Conservation (phyloP, 441 rosid genomes). For the Euphorbia schlechtendalii region DNA sequence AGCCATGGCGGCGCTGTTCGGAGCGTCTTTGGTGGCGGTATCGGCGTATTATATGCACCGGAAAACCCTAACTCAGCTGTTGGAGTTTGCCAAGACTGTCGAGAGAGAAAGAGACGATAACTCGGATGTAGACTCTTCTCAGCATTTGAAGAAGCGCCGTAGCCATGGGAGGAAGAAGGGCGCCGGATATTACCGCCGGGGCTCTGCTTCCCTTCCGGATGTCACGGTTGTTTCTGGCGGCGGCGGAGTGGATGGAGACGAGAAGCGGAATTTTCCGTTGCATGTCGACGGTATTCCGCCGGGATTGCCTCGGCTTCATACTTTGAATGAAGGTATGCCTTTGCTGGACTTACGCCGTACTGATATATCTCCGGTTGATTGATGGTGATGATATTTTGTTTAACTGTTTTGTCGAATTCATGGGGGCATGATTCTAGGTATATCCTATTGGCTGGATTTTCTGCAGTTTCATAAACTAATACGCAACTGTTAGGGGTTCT, state of each 20-base stretch:
- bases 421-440: constrained; percentile 4
- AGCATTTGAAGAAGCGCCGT: constrained; percentile 41
- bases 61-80: constrained; percentile 80
- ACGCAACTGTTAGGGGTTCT: neutral
- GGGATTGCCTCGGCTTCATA: constrained; percentile 78
- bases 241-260: constrained; percentile 45
- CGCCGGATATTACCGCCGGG: constrained; percentile 47
- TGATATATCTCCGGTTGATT: constrained; percentile 17
- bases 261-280: constrained; percentile 49
- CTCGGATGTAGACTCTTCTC: constrained; percentile 47
- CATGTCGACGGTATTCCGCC: constrained; percentile 67
- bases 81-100: constrained; percentile 73
- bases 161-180: constrained; percentile 31
- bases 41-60: constrained; percentile 92
- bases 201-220: constrained; percentile 70
- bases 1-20: constrained; percentile 88
- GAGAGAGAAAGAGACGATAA: constrained; percentile 50
- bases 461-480: neutral
- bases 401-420: constrained; percentile 2
- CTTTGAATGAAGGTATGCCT: constrained; percentile 70
- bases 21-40: constrained; percentile 90
- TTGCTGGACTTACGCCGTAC: constrained; percentile 19
- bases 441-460: neutral
- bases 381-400: no score
- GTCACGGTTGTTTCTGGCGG: constrained; percentile 46